A percentile compares a stretch with the other conserved stretches of the same genome.
Evolutionary conservation across 164 flowering plant genomes (phyloP).

Genomic region (Vitis rotundifolia): DNA sequence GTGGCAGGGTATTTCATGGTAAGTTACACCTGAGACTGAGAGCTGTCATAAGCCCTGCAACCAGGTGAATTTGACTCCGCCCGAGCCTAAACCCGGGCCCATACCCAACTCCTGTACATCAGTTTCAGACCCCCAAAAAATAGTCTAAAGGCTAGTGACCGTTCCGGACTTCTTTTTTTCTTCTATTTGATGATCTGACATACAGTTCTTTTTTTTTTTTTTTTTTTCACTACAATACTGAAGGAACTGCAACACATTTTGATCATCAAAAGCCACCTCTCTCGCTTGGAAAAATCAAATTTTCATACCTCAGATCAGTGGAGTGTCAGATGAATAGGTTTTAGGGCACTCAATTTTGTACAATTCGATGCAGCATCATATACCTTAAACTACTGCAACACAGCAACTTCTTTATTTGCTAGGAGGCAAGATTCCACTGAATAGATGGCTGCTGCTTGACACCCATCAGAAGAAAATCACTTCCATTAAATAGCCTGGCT

Average conservation of each 20-base stretch:
- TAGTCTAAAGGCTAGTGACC: slow-evolving; percentile 6
- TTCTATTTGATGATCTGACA: slow-evolving; percentile 20
- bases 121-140: slow-evolving; percentile 11
- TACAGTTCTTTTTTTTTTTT: slow-evolving; percentile 6
- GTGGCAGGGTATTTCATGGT: slow-evolving; percentile 5
- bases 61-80: slow-evolving; percentile 5
- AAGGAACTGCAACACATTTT: slow-evolving; percentile 19
- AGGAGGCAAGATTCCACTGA: slow-evolving; percentile 12
- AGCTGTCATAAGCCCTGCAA: slow-evolving; percentile 3
- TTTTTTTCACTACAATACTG: neutral
- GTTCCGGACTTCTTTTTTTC: slow-evolving; percentile 5
- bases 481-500: neutral
- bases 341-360: slow-evolving; percentile 17
- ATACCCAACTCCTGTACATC: slow-evolving; percentile 14
- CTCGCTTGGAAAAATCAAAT: slow-evolving; percentile 8
- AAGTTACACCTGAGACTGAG: slow-evolving; percentile 12
- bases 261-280: slow-evolving; percentile 20
- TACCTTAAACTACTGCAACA: neutral
- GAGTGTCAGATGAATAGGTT: slow-evolving; percentile 5
- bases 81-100: neutral
- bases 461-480: neutral
- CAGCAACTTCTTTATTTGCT: slow-evolving; percentile 7
- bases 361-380: slow-evolving; percentile 9
- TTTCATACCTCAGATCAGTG: slow-evolving; percentile 7
- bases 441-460: neutral